Conservation (phyloP, 2,329 filamentous ascomycete genomes). For the Sporothrix globosa region DNA sequence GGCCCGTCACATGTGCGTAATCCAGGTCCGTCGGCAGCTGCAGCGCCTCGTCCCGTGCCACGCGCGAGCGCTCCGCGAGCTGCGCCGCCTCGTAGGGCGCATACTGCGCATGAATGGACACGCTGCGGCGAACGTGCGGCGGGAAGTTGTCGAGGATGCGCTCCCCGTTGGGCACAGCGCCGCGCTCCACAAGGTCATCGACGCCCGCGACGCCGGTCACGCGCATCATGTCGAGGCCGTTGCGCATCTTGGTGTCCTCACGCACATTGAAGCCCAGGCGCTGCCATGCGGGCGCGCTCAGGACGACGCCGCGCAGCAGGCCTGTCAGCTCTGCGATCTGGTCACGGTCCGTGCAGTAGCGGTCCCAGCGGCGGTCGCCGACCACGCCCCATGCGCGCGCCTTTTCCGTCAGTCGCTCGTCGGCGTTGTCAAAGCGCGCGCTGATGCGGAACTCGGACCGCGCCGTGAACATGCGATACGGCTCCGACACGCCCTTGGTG, state of each 20-base stretch:
- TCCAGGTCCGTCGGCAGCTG: slow-evolving; percentile 73
- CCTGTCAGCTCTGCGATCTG: slow-evolving; percentile 69
- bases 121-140: slow-evolving; percentile 64
- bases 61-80: slow-evolving; percentile 63
- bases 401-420: slow-evolving; percentile 78
- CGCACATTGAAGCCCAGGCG: slow-evolving; percentile 44
- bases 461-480: slow-evolving; percentile 97
- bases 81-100: slow-evolving; percentile 83
- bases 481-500: slow-evolving; percentile 94
- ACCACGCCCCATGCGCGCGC: slow-evolving; percentile 79
- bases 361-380: slow-evolving; percentile 74
- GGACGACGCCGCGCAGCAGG: slow-evolving; percentile 51
- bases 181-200: slow-evolving; percentile 57
- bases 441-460: slow-evolving; percentile 95
- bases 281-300: slow-evolving; percentile 37
- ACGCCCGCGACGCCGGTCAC: slow-evolving; percentile 56
- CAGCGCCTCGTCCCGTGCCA: slow-evolving; percentile 76
- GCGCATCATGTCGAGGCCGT: slow-evolving; percentile 78
- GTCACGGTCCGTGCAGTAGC: slow-evolving; percentile 65
- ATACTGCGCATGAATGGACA: slow-evolving; percentile 82
- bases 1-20: slow-evolving; percentile 71
- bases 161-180: slow-evolving; percentile 51
- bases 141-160: slow-evolving; percentile 54
- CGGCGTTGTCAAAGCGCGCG: slow-evolving; percentile 90
- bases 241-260: slow-evolving; percentile 56